Conservation (phyloP, 305 asterid species). For the Stenogyne calaminthoides region DNA sequence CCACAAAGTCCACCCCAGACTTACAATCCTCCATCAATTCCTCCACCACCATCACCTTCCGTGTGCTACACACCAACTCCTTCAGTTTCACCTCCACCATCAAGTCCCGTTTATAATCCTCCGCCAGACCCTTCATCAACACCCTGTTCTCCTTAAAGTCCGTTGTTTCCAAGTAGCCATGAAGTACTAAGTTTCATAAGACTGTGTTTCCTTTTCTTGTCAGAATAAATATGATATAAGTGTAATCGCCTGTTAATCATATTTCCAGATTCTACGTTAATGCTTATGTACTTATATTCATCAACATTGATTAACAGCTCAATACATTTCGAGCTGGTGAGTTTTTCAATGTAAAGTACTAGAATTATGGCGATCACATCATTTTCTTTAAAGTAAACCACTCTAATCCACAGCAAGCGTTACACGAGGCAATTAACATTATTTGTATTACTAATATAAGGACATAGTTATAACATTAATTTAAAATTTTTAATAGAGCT, state of each 20-base stretch:
- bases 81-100: background rate
- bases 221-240: background rate
- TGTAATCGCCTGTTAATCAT: background rate
- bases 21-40: background rate
- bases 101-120: background rate
- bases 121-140: background rate
- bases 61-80: background rate
- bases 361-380: background rate
- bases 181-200: background rate
- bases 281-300: background rate
- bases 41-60: background rate
- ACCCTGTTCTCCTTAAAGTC: background rate
- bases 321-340: background rate
- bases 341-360: background rate
- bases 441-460: background rate
- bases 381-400: background rate
- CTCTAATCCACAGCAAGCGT: background rate
- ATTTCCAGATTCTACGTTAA: background rate
- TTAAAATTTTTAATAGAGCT: background rate
- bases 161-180: background rate
- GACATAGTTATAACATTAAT: background rate
- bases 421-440: background rate
- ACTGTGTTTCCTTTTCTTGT: background rate
- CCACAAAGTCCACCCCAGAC: constrained; percentile 8
- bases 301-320: background rate